Base-by-base conservation (phyloP, 805 yeast species). In the Martiniozyma abietophila region DNA sequence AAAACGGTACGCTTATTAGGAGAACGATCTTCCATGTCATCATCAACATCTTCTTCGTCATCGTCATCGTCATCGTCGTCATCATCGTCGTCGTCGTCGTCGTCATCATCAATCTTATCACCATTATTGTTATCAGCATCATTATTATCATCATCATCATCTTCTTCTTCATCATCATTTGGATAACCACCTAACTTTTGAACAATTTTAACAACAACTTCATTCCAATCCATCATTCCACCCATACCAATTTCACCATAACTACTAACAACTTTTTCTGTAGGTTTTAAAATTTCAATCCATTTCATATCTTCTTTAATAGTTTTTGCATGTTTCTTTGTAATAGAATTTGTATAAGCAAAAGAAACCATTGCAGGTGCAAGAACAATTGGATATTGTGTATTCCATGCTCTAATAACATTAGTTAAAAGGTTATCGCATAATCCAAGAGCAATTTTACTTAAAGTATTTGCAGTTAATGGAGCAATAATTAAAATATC, bases 141-240 rank as follows among this genome's bases (percentile, higher is more conserved):
- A 8, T 46, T 51, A 5, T 54, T 60, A 5, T 55, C 60, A 2
- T 56, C 60, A 5, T 59, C 64, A 2, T 67, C 69, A 2, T 69
- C 71, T 0, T 68, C 73, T 2, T 71, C 74, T 8, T 69, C 76
- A 4, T 69, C 74, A 3, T 65, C 74, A 6, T 70, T 73, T 1
- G 59, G 62, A 34, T 54, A 56, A 0, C 77, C 76, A 5, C 77
- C 77, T 38, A 70, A 45, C 44, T 70, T 71, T 45, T 65, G 49
- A 3, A 71, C 76, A 31, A 73, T 62, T 41, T 58, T 63, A 45
- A 71, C 72, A 25, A 72, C 79, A 35, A 73, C 64, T 47, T 73
- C 79, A 48, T 73, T 73, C 71, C 74, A 71, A 44, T 73, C 78
- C 76, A 71, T 71, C 79, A 73, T 73, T 35, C 79, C 79, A 10